A percentile compares a stretch with the other conserved stretches of the same genome.
These are phyloP conservation scores for Botrytis galanthina DNA, from an alignment of 2,329 filamentous ascomycete genomes.

Conservation along the genomic window DNA sequence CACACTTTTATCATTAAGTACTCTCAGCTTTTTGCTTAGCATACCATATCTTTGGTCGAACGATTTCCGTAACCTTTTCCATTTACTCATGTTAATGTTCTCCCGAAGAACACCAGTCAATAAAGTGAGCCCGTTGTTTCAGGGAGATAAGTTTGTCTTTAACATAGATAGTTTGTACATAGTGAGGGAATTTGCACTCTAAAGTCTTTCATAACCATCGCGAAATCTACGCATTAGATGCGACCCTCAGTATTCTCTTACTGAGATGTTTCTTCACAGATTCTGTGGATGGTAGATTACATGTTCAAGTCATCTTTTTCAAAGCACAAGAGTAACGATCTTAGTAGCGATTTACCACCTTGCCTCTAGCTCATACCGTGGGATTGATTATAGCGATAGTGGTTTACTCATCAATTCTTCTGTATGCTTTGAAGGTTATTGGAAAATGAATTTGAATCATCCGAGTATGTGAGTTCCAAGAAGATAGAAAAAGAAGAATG, in stretches of 20 bases:
- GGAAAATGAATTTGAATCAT: neutral
- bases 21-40: no score
- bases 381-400: neutral
- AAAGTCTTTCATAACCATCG: neutral
- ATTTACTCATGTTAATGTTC: neutral
- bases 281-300: neutral
- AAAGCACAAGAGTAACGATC: neutral
- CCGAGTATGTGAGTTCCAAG: neutral
- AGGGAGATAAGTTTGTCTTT: neutral
- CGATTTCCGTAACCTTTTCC: accelerated
- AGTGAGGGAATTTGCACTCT: neutral
- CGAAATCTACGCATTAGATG: neutral
- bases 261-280: neutral
- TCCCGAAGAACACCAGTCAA: neutral
- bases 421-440: neutral
- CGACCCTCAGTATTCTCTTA: neutral
- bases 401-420: neutral
- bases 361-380: neutral
- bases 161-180: neutral
- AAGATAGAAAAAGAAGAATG: neutral
- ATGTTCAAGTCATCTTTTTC: neutral
- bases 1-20: neutral
- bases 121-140: accelerated
- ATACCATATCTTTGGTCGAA: neutral
- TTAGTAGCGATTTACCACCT: neutral